These are phyloP conservation scores for Neobulgaria alba DNA, from an alignment of 2,329 filamentous ascomycete species.

Conservation along the genomic window DNA sequence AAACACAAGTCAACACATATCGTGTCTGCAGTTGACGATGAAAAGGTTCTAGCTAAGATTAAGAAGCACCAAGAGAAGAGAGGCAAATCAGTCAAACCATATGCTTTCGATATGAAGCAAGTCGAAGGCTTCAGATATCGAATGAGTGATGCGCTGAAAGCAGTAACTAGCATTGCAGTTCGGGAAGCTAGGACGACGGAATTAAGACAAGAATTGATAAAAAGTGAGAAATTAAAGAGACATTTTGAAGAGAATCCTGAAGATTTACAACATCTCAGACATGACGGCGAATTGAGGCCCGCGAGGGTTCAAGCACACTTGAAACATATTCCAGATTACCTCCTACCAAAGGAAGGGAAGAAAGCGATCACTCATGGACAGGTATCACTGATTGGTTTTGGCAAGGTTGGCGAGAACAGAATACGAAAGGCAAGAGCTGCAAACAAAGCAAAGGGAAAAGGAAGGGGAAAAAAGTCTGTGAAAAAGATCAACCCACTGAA, in stretches of 20 bases:
- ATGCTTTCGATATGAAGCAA: conserved; percentile 89
- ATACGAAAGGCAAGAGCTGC: conserved; percentile 32
- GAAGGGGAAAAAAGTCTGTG: conserved; percentile 40
- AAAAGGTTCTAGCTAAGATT: conserved; percentile 75
- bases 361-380: conserved; percentile 57
- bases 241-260: conserved; percentile 97
- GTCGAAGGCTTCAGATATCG: conserved; percentile 92
- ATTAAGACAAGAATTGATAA: conserved; percentile 79
- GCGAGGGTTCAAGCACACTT: conserved; percentile 81
- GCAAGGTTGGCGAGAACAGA: conserved; percentile 42
- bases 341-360: conserved; percentile 69
- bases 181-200: conserved; percentile 85
- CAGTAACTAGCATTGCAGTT: conserved; percentile 82
- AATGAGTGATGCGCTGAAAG: conserved; percentile 82
- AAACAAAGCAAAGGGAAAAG: conserved; percentile 42
- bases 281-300: conserved; percentile 80
- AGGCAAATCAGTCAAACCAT: conserved; percentile 76
- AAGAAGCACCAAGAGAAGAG: conserved; percentile 68
- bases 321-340: conserved; percentile 89
- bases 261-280: conserved; percentile 77
- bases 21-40: conserved; percentile 69
- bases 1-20: conserved; percentile 86
- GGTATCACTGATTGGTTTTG: conserved; percentile 68
- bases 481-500: conserved; percentile 78
- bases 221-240: conserved; percentile 86